These are phyloP conservation scores for Exophiala oligosperma DNA, from an alignment of 2,329 filamentous ascomycete species.

Conservation along the genomic window DNA sequence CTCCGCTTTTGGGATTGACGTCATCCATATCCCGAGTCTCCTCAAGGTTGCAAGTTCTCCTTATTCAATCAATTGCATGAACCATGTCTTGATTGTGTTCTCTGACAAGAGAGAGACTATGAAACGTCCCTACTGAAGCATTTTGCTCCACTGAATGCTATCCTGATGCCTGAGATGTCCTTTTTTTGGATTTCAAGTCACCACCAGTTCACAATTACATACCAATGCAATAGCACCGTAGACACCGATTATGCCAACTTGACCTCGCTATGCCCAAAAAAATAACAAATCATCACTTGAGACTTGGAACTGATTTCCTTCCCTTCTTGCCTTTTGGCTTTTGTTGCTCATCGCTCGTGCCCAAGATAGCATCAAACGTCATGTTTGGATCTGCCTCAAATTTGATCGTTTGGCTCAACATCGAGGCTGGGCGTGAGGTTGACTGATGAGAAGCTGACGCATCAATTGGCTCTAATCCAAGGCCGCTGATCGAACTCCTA, in stretches of 20 bases:
- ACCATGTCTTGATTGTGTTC: background rate
- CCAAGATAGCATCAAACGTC: conserved; percentile 51
- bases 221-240: background rate
- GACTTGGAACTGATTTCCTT: conserved; percentile 11
- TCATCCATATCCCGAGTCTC: background rate
- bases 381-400: conserved; percentile 42
- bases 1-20: background rate
- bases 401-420: conserved; percentile 32
- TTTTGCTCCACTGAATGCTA: no score
- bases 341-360: conserved; percentile 37
- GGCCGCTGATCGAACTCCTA: conserved; percentile 45
- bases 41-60: background rate
- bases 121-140: background rate
- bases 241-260: background rate
- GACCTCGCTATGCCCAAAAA: background rate
- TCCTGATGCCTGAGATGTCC: no score
- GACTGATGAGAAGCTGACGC: conserved; percentile 42
- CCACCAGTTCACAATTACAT: no score
- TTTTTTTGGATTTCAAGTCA: no score
- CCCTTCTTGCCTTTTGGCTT: conserved; percentile 37
- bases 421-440: conserved; percentile 37
- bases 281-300: background rate
- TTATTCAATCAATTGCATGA: no score
- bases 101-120: background rate
- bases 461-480: conserved; percentile 47